Evolutionary conservation across 257 asterid species (phyloP), one percentile per base, ranked within the genome.

Genomic region (Gentiana dahurica): DNA sequence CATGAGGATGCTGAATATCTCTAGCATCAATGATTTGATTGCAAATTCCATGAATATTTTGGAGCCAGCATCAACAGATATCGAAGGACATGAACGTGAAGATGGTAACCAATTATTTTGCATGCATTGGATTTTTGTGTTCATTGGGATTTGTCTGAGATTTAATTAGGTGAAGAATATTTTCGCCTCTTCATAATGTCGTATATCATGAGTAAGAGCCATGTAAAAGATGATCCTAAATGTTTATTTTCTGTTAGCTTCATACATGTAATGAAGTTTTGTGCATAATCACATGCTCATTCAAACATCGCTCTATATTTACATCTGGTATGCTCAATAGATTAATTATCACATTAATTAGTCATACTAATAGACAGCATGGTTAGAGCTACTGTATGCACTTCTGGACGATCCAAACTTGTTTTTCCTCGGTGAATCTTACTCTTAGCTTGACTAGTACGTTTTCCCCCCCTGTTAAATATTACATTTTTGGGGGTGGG

Each of bases 1-100:
- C 78, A 92, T 92, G 97, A 65, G 97, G 64, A 92, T 92, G 98
- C 79, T 92, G 63, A 71, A 83, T 75, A 88, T 92, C 46, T 73
- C 89, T 53, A 74, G 78, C 12, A 77, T 86, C 70, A 81, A 83
- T 53, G 98, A 92, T 77, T 70, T 92, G 74, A 67, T 92, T 73
- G 79, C 94, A 32, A 92, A 78, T 74, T 83, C 98, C 4, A 88
- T 92, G 98, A 69, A 86, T 64, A 91, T 91, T 65, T 65, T 91
- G 76, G 98, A 91, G 72, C 98, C 98, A 38, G 80, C 82, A 47
- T 68, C 87, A 44, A 53, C 69, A 49, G 95, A 87, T 71, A 67
- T 73, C 44, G 83, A 87, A 33, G 95, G 96, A 70, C 81, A 85
- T 48, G 92, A 84, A 71, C 92, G 75, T 1, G 94, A 91, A 75